Conservation (phyloP, 2,329 filamentous ascomycete species). For the Aulographum hederae region DNA sequence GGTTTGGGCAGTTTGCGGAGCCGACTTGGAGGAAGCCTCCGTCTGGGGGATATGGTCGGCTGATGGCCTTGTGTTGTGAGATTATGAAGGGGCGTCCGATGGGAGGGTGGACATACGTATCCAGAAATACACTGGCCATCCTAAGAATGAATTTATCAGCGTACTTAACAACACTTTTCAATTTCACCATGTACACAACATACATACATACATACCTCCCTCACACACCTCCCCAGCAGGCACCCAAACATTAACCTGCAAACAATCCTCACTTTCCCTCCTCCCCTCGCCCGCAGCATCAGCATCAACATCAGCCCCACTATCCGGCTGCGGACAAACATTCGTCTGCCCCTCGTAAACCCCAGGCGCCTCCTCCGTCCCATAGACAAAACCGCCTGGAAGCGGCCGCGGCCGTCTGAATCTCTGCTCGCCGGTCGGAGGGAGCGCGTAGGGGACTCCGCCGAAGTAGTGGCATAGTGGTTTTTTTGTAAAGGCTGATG, state of each 20-base stretch:
- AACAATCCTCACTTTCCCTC: conserved; percentile 32
- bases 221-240: conserved; percentile 25
- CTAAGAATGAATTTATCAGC: conserved; percentile 9
- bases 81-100: too few species aligned
- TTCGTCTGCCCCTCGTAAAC: conserved; percentile 21
- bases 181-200: too few species aligned
- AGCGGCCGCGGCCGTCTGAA: conserved; percentile 31
- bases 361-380: conserved; percentile 28
- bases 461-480: conserved; percentile 34
- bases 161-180: background rate
- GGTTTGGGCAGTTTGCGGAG: conserved; percentile 30
- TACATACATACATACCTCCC: conserved; percentile 15
- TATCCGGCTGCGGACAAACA: conserved; percentile 37
- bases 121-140: conserved; percentile 40
- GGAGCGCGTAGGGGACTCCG: conserved; percentile 35
- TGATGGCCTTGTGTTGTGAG: too few species aligned
- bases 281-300: conserved; percentile 10
- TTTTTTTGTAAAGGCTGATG: conserved; percentile 11
- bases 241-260: conserved; percentile 37
- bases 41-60: too few species aligned
- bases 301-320: conserved; percentile 13
- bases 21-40: conserved; percentile 40
- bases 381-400: conserved; percentile 30
- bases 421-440: conserved; percentile 26
- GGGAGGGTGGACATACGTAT: conserved; percentile 35